These are phyloP conservation scores for Nissolia schottii DNA, from an alignment of 306 rosid genomes.

Conservation along the genomic window DNA sequence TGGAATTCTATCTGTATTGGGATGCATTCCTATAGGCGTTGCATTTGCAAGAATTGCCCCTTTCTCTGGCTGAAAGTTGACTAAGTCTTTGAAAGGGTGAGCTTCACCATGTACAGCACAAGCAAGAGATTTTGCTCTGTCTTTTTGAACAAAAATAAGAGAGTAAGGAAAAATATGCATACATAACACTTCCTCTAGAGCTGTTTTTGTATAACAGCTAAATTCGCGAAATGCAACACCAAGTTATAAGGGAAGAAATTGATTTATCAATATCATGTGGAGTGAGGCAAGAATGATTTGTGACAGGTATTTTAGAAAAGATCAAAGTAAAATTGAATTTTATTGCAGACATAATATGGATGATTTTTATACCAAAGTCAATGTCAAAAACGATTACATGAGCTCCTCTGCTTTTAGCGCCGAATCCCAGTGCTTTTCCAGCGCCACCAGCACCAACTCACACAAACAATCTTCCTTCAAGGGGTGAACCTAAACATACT, in stretches of 20 bases:
- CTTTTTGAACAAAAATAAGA: constrained; percentile 20
- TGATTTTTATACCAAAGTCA: constrained; percentile 36
- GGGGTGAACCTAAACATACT: constrained; percentile 26
- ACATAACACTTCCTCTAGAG: not conserved
- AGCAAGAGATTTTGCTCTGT: constrained; percentile 46
- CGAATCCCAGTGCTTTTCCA: constrained; percentile 48
- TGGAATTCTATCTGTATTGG: constrained; percentile 41
- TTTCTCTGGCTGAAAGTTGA: constrained; percentile 37
- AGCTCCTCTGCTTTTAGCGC: constrained; percentile 48
- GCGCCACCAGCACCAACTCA: constrained; percentile 56
- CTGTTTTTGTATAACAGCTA: not conserved
- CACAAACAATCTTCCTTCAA: constrained; percentile 38
- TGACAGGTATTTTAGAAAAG: not conserved
- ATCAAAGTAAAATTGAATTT: not conserved
- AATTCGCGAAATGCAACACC: not conserved
- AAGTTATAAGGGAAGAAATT: not conserved
- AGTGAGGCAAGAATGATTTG: not conserved
- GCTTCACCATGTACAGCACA: constrained; percentile 40
- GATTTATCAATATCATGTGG: not conserved
- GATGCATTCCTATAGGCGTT: constrained; percentile 52
- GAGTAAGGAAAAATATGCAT: not conserved
- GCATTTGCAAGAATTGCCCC: constrained; percentile 55
- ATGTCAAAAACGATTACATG: constrained; percentile 42
- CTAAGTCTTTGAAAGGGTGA: constrained; percentile 28
- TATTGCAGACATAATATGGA: not conserved